Conservation (phyloP, 306 rosid genomes). For the Crataegus laevigata region DNA sequence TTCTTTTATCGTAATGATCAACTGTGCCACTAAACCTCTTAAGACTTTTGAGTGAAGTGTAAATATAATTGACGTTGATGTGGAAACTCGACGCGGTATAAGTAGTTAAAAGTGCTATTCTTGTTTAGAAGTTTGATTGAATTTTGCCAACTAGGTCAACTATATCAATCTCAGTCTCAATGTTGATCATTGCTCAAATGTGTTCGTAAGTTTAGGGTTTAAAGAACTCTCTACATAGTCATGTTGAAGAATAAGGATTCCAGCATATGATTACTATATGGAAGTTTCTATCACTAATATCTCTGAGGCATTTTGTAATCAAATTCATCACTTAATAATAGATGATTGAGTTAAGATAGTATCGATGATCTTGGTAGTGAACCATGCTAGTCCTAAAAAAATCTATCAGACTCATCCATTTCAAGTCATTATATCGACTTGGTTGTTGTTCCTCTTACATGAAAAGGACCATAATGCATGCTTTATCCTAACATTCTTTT, state of each 20-base stretch:
- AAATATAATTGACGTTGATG: conserved; percentile 17
- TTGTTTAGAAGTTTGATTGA: not conserved
- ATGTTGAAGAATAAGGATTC: no score
- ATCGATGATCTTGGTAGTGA: no score
- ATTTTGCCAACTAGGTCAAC: not conserved
- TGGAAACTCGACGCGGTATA: conserved; percentile 16
- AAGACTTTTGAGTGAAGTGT: not conserved
- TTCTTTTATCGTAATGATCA: conserved; percentile 16
- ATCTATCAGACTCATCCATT: no score
- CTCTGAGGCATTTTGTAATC: no score
- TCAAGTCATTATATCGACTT: no score
- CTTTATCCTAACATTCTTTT: not conserved
- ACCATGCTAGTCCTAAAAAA: no score
- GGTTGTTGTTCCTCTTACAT: no score
- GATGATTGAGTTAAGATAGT: no score
- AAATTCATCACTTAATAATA: no score
- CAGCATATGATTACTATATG: no score
- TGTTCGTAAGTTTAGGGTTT: not conserved
- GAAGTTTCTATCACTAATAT: no score
- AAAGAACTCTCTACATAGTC: no score
- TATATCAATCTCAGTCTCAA: not conserved
- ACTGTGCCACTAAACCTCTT: conserved; percentile 21
- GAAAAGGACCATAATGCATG: not conserved
- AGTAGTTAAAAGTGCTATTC: not conserved
- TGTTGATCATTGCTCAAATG: not conserved